Conservation (phyloP, 371 early-diverging fungal genomes). For the Saksenaea oblongispora region DNA sequence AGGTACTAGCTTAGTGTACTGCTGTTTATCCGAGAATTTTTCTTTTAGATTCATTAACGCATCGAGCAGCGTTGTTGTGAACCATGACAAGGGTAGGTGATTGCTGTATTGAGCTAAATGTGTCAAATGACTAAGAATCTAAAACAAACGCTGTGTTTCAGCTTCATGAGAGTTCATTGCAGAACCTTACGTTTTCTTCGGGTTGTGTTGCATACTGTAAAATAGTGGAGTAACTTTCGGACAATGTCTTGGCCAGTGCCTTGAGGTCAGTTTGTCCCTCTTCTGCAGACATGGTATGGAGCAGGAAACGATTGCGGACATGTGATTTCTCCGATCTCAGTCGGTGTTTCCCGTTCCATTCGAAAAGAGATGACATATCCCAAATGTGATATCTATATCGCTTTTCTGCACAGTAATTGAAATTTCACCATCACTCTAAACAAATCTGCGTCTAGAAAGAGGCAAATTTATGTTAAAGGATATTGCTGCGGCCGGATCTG, state of each 20-base stretch:
- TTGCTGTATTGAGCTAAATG: constrained; percentile 40
- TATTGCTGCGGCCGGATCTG: too few species aligned
- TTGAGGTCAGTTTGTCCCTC: constrained; percentile 30
- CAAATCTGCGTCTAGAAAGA: too few species aligned
- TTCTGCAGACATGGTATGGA: constrained; percentile 2
- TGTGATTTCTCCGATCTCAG: not conserved
- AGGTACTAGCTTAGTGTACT: constrained; percentile 5
- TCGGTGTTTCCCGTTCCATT: not conserved
- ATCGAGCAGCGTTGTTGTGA: constrained; percentile 30
- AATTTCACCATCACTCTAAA: too few species aligned
- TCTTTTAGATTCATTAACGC: constrained; percentile 18
- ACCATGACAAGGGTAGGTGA: constrained; percentile 50
- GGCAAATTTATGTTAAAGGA: too few species aligned
- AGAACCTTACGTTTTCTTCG: constrained; percentile 24
- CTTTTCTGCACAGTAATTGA: not conserved
- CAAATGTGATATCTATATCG: not conserved
- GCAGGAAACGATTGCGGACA: not conserved
- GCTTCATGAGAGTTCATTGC: not conserved
- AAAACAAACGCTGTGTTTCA: constrained; percentile 1
- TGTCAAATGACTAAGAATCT: constrained; percentile 29
- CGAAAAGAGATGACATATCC: not conserved
- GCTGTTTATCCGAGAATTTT: not conserved
- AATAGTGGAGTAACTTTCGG: constrained; percentile 37
- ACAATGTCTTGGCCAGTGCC: constrained; percentile 34
- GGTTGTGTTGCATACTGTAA: constrained; percentile 26